Conservation (phyloP, 805 yeast species). For the Saccharomycopsis capsularis region DNA sequence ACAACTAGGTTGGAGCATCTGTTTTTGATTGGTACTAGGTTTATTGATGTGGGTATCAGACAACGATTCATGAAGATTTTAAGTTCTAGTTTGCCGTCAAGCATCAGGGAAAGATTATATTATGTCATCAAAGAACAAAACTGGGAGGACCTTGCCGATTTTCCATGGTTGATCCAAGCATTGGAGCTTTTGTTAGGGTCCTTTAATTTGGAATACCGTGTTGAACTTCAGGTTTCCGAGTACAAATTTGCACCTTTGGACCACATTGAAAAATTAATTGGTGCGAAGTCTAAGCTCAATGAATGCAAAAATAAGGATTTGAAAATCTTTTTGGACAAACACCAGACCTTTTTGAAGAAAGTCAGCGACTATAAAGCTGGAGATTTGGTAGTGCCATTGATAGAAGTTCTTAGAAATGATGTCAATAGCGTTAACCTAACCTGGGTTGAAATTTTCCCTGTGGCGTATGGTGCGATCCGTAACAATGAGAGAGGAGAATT, state of each 20-base stretch:
- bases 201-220: slow-evolving; percentile 43
- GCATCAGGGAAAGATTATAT: slow-evolving; percentile 68
- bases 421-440: slow-evolving; percentile 71
- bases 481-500: slow-evolving; percentile 77
- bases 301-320: slow-evolving; percentile 25
- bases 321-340: slow-evolving; percentile 29
- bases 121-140: slow-evolving; percentile 92
- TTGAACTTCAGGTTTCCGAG: slow-evolving; percentile 42
- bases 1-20: slow-evolving; percentile 96
- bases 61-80: slow-evolving; percentile 72
- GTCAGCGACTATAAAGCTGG: slow-evolving; percentile 40
- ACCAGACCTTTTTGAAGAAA: slow-evolving; percentile 28
- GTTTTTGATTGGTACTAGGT: slow-evolving; percentile 85
- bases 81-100: slow-evolving; percentile 69
- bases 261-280: slow-evolving; percentile 27
- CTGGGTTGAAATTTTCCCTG: slow-evolving; percentile 82
- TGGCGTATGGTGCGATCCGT: slow-evolving; percentile 66
- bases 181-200: slow-evolving; percentile 79
- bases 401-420: slow-evolving; percentile 76
- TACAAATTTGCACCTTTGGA: slow-evolving; percentile 47
- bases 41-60: slow-evolving; percentile 68
- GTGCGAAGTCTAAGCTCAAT: slow-evolving; percentile 21
- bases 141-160: slow-evolving; percentile 93
- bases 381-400: slow-evolving; percentile 61
- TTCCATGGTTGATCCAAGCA: slow-evolving; percentile 93